Conservation (phyloP, 306 rosid species). For the Castanea mollissima region DNA sequence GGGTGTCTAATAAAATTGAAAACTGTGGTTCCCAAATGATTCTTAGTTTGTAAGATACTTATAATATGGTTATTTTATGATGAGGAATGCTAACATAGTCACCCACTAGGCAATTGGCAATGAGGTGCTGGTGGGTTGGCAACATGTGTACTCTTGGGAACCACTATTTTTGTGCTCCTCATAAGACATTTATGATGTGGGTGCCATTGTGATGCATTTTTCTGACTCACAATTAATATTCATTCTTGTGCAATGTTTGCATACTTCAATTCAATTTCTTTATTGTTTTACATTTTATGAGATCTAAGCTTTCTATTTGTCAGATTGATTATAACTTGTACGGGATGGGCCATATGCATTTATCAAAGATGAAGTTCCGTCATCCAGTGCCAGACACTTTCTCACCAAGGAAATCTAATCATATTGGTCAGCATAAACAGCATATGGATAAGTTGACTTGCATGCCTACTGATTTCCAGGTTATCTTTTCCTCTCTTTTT, state of each 20-base stretch:
- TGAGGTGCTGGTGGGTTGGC: background rate
- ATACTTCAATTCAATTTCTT: background rate
- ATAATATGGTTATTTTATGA: background rate
- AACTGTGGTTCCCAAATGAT: slow-evolving; percentile 4
- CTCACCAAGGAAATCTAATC: slow-evolving; percentile 31
- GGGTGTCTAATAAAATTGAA: slow-evolving; percentile 3
- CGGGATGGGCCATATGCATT: slow-evolving; percentile 33
- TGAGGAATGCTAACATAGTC: background rate
- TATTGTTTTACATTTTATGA: slow-evolving; percentile 5
- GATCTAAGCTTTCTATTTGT: slow-evolving; percentile 13
- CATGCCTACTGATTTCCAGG: slow-evolving; percentile 35
- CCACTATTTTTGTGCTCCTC: background rate
- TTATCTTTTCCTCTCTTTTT: slow-evolving; percentile 18
- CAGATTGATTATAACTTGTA: slow-evolving; percentile 52
- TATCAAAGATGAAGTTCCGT: slow-evolving; percentile 69
- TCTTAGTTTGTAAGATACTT: background rate
- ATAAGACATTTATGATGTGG: background rate
- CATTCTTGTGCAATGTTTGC: background rate
- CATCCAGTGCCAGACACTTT: slow-evolving; percentile 60
- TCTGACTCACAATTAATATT: background rate
- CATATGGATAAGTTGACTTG: slow-evolving; percentile 32
- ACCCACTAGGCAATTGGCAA: background rate
- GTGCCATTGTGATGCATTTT: background rate
- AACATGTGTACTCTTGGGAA: background rate
- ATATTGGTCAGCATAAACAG: slow-evolving; percentile 27